phyloP scores from a whole-genome alignment of 345 rosid genomes.

The Bretschneidera sinensis region DNA sequence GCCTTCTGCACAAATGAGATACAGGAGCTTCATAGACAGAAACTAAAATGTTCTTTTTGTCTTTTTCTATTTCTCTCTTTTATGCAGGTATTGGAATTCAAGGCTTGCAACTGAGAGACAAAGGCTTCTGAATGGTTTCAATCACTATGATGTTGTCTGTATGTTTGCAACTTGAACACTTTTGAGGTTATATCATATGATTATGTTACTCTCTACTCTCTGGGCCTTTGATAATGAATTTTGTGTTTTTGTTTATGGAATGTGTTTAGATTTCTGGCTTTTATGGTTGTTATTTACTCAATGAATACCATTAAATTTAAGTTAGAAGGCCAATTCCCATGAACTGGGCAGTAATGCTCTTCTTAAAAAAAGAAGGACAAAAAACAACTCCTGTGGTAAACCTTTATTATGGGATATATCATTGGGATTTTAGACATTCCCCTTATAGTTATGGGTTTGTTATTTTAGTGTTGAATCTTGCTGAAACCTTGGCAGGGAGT shows the following conservation, averaged over 20 bases:
- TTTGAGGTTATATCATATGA: slow-evolving; percentile 14
- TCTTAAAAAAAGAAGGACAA: background rate
- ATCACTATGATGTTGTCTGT: slow-evolving; percentile 69
- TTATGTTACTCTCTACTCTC: background rate
- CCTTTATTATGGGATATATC: background rate
- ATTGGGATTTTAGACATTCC: background rate
- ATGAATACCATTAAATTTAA: no score
- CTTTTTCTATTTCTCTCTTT: background rate
- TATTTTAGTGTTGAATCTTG: background rate
- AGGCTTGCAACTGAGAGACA: slow-evolving; percentile 88
- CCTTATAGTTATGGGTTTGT: background rate
- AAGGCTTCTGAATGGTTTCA: slow-evolving; percentile 60
- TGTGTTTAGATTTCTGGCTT: background rate
- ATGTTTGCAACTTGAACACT: slow-evolving; percentile 37
- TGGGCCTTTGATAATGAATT: background rate
- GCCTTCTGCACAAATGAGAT: no score
- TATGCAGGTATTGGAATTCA: slow-evolving; percentile 87
- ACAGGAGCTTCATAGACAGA: no score
- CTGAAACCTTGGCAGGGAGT: background rate
- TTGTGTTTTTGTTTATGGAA: background rate
- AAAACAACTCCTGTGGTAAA: background rate
- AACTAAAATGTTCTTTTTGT: slow-evolving; percentile 3
- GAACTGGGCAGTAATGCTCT: background rate
- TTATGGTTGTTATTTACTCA: background rate
- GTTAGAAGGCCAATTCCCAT: no score